phyloP scores from a whole-genome alignment of 352 stramenopile genomes.

The Globisporangium mamillatum region DNA sequence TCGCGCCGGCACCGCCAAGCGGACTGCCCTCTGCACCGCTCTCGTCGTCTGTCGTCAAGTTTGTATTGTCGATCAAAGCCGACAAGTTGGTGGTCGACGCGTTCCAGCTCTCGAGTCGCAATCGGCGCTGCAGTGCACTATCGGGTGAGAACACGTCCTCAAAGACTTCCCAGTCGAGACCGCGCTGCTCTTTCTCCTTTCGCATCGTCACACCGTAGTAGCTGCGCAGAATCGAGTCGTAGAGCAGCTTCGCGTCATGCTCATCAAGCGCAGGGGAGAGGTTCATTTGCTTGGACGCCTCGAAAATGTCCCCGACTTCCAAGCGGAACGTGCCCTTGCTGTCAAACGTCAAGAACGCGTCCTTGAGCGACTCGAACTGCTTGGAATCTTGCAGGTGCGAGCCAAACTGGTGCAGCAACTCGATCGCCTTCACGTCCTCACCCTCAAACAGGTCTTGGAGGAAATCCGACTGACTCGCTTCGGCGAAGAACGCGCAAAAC shows the following conservation, averaged over 20 bases:
- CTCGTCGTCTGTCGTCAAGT: slow-evolving; percentile 31
- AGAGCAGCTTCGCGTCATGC: slow-evolving; percentile 47
- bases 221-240: slow-evolving; percentile 59
- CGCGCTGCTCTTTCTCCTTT: slow-evolving; percentile 36
- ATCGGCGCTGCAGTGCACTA: slow-evolving; percentile 54
- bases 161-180: slow-evolving; percentile 70
- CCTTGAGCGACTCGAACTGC: slow-evolving; percentile 46
- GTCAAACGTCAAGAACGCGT: slow-evolving; percentile 64
- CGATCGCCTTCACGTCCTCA: slow-evolving; percentile 68
- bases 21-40: slow-evolving; percentile 26
- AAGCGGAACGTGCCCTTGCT: slow-evolving; percentile 34
- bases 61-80: slow-evolving; percentile 11
- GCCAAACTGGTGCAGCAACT: slow-evolving; percentile 66
- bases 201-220: slow-evolving; percentile 58
- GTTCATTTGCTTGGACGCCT: slow-evolving; percentile 45
- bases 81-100: slow-evolving; percentile 51
- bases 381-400: slow-evolving; percentile 36
- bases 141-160: slow-evolving; percentile 76
- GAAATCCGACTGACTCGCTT: slow-evolving; percentile 71
- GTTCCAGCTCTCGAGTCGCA: slow-evolving; percentile 61
- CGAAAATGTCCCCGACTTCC: slow-evolving; percentile 43
- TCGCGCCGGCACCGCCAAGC: slow-evolving; percentile 2
- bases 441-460: slow-evolving; percentile 77
- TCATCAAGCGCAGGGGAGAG: slow-evolving; percentile 49
- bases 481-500: slow-evolving; percentile 86